A percentile compares a stretch with the other conserved stretches of the same genome.
Conservation (phyloP, 2,329 filamentous ascomycete genomes). For the Hypoxylon rubiginosum region DNA sequence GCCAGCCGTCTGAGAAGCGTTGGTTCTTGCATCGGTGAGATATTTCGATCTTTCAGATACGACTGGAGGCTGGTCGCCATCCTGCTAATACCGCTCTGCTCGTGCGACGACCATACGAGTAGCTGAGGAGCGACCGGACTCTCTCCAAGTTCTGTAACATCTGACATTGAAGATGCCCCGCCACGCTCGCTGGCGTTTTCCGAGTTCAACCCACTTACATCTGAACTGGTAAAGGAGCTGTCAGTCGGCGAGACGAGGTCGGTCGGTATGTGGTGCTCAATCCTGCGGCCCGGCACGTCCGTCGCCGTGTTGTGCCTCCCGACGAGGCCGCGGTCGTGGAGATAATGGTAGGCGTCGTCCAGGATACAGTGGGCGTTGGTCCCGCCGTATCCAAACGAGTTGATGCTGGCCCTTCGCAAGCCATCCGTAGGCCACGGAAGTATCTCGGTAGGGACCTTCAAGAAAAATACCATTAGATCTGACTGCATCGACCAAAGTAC, state of each 20-base stretch:
- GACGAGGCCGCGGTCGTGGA: slow-evolving; percentile 42
- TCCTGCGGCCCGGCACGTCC: slow-evolving; percentile 29
- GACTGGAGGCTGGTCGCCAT: slow-evolving; percentile 44
- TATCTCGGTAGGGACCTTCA: slow-evolving; percentile 44
- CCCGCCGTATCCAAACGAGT: slow-evolving; percentile 56
- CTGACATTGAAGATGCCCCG: slow-evolving; percentile 44
- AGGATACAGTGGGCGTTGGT: slow-evolving; percentile 54
- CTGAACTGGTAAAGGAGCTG: slow-evolving; percentile 36
- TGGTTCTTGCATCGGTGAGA: slow-evolving; percentile 39
- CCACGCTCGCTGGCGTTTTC: slow-evolving; percentile 35
- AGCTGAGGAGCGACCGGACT: slow-evolving; percentile 45
- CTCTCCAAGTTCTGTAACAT: slow-evolving; percentile 42
- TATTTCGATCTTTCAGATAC: slow-evolving; percentile 42
- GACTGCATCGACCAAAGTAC: not conserved
- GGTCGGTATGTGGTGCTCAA: slow-evolving; percentile 2
- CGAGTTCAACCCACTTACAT: slow-evolving; percentile 41
- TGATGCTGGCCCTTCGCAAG: slow-evolving; percentile 52
- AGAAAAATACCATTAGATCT: slow-evolving; percentile 13
- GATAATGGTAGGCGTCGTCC: slow-evolving; percentile 51
- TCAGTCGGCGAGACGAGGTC: slow-evolving; percentile 33
- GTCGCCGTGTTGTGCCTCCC: slow-evolving; percentile 45
- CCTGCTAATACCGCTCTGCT: slow-evolving; percentile 47
- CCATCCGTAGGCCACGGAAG: slow-evolving; percentile 47
- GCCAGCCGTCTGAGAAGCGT: slow-evolving; percentile 44
- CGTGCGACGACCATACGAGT: slow-evolving; percentile 48